phyloP scores from a whole-genome alignment of 2,329 filamentous ascomycete genomes.

The Dothideomycetidae sp. region DNA sequence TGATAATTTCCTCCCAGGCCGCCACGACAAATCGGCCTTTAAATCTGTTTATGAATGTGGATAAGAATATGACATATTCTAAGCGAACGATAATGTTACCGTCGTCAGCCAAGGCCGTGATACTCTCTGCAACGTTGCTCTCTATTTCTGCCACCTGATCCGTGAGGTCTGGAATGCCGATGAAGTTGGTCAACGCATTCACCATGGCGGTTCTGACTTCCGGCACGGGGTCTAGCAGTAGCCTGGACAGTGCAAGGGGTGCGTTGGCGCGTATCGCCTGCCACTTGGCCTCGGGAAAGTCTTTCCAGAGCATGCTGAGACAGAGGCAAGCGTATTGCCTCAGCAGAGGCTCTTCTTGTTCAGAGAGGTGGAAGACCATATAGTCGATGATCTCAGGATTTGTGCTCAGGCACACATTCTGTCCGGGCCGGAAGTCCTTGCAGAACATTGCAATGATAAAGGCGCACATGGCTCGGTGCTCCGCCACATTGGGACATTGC shows the following conservation, averaged over 20 bases:
- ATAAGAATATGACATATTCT: conserved; percentile 86
- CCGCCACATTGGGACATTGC: conserved; percentile 58
- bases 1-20: conserved; percentile 76
- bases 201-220: conserved; percentile 90
- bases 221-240: conserved; percentile 73
- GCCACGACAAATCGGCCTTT: conserved; percentile 84
- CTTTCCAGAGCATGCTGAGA: conserved; percentile 85
- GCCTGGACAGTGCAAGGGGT: conserved; percentile 62
- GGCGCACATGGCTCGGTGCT: conserved; percentile 97
- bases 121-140: conserved; percentile 74
- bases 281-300: conserved; percentile 89
- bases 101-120: conserved; percentile 84
- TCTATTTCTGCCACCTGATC: conserved; percentile 84
- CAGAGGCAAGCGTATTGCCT: conserved; percentile 94
- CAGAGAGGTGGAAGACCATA: conserved; percentile 69
- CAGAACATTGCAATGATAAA: conserved; percentile 97
- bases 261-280: conserved; percentile 81
- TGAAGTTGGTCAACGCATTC: conserved; percentile 82
- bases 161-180: conserved; percentile 85
- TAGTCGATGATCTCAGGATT: conserved; percentile 81
- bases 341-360: conserved; percentile 74
- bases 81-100: conserved; percentile 89
- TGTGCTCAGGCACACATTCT: conserved; percentile 77
- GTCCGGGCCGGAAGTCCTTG: conserved; percentile 83
- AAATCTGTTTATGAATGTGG: conserved; percentile 77